Conservation (phyloP, 148 eudicot species). For the Nepenthes gracilis region DNA sequence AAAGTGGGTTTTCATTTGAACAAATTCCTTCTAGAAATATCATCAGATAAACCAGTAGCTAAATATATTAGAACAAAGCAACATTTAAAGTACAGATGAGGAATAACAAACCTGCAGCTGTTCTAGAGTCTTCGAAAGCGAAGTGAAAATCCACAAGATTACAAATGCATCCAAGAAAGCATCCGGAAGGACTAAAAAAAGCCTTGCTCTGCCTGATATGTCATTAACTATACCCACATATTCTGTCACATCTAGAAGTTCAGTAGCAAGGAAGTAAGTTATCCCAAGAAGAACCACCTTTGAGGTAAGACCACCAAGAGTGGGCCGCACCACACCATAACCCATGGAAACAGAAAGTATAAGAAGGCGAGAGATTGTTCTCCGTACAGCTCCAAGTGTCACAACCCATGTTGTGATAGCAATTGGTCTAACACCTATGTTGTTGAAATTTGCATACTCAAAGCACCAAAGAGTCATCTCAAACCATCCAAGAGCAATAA, state of each 20-base stretch:
- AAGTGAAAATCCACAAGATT: constrained; percentile 88
- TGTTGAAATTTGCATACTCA: constrained; percentile 83
- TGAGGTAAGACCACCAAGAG: constrained; percentile 91
- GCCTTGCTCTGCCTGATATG: constrained; percentile 76
- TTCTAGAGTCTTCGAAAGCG: constrained; percentile 91
- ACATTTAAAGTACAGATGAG: not conserved
- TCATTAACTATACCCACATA: constrained; percentile 90
- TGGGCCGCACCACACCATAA: constrained; percentile 96
- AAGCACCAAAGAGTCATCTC: constrained; percentile 93
- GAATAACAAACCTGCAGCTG: constrained; percentile 69
- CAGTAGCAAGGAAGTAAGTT: constrained; percentile 82
- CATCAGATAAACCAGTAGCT: not conserved
- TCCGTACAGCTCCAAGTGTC: constrained; percentile 79
- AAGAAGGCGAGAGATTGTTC: constrained; percentile 74
- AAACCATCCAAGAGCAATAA: constrained; percentile 70
- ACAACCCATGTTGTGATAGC: constrained; percentile 82
- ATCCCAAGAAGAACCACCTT: constrained; percentile 83
- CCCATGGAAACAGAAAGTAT: constrained; percentile 92
- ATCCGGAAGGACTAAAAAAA: constrained; percentile 80
- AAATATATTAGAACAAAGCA: not conserved
- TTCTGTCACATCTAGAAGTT: constrained; percentile 77
- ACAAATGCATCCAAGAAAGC: constrained; percentile 81
- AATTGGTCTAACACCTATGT: constrained; percentile 69
- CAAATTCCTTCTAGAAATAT: not conserved
- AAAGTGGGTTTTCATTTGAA: not conserved